Base-by-base conservation (phyloP, 75 land plant genomes). In the Selaginella tamariscina region DNA sequence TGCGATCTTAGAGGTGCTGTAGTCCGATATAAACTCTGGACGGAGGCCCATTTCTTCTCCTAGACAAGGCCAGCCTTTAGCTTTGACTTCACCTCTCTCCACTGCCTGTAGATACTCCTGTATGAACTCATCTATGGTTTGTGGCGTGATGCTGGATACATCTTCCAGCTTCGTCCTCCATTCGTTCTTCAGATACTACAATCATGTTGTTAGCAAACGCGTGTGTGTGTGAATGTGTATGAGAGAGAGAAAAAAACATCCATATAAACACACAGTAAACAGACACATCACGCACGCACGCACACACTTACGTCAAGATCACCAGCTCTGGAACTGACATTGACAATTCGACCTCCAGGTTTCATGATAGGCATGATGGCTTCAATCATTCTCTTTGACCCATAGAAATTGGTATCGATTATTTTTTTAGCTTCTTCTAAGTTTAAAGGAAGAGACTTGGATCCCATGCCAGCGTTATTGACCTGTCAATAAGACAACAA, bases 321-420 rank as follows among this genome's bases (percentile, higher is more conserved):
- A 26, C 62, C 26, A 23, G 24, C 62, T 27, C 8, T 27, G 26
- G 62, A 59, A 21, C 62, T 59, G 24, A 59, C 27, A n/a, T 59
- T 59, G 21, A 59, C 26, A 8, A 59, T 59, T 23, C 62, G 62
- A 59, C n/a, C 62, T 59, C 62, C 62, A 59, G 62, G 24, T 27
- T 59, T 59, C 18, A 59, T 5, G 8, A 59, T 5, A 59, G 62
- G 62, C 9, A 59, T n/a, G 18, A 26, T 23, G 21, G 62, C 62
- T 23, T 59, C 62, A 8, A 59, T 59, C 62, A 59, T n/a, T 27
- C 62, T 59, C 26, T 59, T 59, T 9, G 62, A 9, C 8, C 62
- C 62, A n/a, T 59, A 59, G 62, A 9, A 59, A 26, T 59, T 59
- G 9, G 62, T 59, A 8, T 59, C 26, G 9, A 59, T n/a, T 5